Percentiles rank a stretch among this genome's conserved stretches.
Conservation (phyloP, 2,329 filamentous ascomycete genomes). For the Albophoma yamanashiensis region DNA sequence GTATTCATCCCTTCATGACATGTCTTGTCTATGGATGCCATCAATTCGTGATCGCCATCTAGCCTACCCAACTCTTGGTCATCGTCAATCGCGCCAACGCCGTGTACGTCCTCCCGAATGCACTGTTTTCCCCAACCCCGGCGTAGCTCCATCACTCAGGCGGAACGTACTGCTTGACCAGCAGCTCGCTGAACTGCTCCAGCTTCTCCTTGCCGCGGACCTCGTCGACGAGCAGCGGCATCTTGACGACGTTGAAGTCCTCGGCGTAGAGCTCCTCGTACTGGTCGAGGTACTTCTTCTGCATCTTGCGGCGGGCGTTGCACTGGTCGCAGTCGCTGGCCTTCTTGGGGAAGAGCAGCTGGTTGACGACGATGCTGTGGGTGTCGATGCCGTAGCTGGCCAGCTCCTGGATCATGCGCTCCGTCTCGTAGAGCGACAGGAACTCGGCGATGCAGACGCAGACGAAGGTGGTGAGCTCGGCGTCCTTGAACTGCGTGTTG, state of each 20-base stretch:
- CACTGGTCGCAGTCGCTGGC: slow-evolving; percentile 89
- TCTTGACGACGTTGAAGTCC: slow-evolving; percentile 92
- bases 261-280: slow-evolving; percentile 98
- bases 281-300: slow-evolving; percentile 98
- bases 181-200: slow-evolving; percentile 81
- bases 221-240: slow-evolving; percentile 92
- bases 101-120: not conserved
- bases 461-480: slow-evolving; percentile 90
- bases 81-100: not conserved
- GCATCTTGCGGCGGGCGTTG: slow-evolving; percentile 91
- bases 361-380: slow-evolving; percentile 95
- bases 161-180: slow-evolving; percentile 65
- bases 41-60: not conserved
- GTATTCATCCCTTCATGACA: slow-evolving; percentile 1
- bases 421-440: slow-evolving; percentile 91
- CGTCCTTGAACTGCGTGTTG: slow-evolving; percentile 96
- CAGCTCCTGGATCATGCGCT: slow-evolving; percentile 98
- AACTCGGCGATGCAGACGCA: slow-evolving; percentile 99
- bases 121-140: no score
- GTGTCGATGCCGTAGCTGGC: slow-evolving; percentile 91
- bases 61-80: not conserved
- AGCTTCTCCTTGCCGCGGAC: slow-evolving; percentile 90
- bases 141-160: slow-evolving; percentile 31
- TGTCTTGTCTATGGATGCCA: not conserved
- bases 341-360: slow-evolving; percentile 83